A percentile compares a stretch with the other conserved stretches of the same genome.
phyloP scores from a whole-genome alignment of 192 early-diverging fungal species.

The Fimicolochytrium jonesii region DNA sequence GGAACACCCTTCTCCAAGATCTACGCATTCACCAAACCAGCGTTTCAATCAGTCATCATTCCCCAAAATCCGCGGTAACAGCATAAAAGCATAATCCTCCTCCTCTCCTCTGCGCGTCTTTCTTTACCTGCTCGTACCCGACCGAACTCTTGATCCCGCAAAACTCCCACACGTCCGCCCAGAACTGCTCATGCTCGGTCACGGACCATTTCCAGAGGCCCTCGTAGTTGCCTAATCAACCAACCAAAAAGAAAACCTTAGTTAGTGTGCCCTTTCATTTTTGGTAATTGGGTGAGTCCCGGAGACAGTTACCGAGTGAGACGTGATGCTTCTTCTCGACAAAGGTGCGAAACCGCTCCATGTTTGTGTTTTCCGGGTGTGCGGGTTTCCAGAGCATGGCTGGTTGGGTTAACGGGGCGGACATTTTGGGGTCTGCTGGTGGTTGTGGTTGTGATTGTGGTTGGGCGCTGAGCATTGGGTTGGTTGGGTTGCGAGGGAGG shows the following conservation, averaged over 20 bases:
- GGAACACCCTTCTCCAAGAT: constrained; percentile 66
- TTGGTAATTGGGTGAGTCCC: not conserved
- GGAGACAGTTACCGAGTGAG: constrained; percentile 57
- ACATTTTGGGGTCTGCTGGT: no score
- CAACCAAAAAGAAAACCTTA: not conserved
- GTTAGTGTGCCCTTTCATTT: not conserved
- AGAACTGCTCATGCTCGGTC: constrained; percentile 70
- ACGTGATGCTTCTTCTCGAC: constrained; percentile 68
- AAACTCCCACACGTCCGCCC: constrained; percentile 83
- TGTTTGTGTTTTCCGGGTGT: constrained; percentile 50
- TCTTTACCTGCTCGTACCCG: constrained; percentile 26
- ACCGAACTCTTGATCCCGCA: constrained; percentile 51
- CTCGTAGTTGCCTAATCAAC: constrained; percentile 58
- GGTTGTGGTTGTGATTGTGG: no score
- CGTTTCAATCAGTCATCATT: no score
- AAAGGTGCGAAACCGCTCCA: constrained; percentile 67
- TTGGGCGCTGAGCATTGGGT: no score
- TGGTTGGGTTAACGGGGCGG: no score
- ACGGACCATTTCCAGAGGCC: constrained; percentile 86
- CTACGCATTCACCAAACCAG: no score
- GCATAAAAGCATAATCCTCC: not conserved
- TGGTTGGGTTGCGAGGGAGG: no score
- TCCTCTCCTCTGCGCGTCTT: not conserved
- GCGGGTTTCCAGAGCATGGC: constrained; percentile 60
- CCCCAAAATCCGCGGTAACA: not conserved